These are phyloP conservation scores for Backusella liffmaniae DNA, from an alignment of 192 early-diverging fungal genomes.

Conservation along the genomic window DNA sequence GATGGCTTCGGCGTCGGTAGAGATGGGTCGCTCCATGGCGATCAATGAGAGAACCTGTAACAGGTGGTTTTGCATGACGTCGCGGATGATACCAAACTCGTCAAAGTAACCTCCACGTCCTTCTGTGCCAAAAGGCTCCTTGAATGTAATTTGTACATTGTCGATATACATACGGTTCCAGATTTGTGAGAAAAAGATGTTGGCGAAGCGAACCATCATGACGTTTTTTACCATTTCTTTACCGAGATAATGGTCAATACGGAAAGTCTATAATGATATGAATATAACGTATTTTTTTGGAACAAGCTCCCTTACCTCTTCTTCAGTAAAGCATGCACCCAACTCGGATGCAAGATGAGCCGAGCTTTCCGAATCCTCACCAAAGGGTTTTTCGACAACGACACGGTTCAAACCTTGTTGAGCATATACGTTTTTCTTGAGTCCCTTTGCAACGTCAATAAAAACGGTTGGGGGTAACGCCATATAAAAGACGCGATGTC, in stretches of 20 bases:
- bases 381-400: slow-evolving; percentile 98
- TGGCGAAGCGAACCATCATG: slow-evolving; percentile 90
- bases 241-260: slow-evolving; percentile 98
- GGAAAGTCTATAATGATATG: slow-evolving; percentile 69
- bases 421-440: slow-evolving; percentile 71
- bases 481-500: slow-evolving; percentile 90
- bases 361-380: slow-evolving; percentile 86
- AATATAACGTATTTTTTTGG: neutral
- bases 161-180: slow-evolving; percentile 88
- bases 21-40: slow-evolving; percentile 92
- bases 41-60: slow-evolving; percentile 91
- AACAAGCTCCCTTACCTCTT: slow-evolving; percentile 58
- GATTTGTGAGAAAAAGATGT: slow-evolving; percentile 87
- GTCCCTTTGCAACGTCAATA: slow-evolving; percentile 75
- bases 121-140: slow-evolving; percentile 95
- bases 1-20: slow-evolving; percentile 85
- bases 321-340: slow-evolving; percentile 77
- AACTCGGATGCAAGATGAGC: slow-evolving; percentile 68
- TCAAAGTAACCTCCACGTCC: slow-evolving; percentile 99
- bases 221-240: slow-evolving; percentile 99
- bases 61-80: slow-evolving; percentile 93
- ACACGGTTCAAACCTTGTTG: slow-evolving; percentile 72
- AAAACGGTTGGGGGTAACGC: slow-evolving; percentile 96
- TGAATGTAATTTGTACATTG: slow-evolving; percentile 97
- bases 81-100: slow-evolving; percentile 97